Base-by-base conservation (phyloP, 2,329 filamentous ascomycete genomes). In the Paraphoma chrysanthemicola region DNA sequence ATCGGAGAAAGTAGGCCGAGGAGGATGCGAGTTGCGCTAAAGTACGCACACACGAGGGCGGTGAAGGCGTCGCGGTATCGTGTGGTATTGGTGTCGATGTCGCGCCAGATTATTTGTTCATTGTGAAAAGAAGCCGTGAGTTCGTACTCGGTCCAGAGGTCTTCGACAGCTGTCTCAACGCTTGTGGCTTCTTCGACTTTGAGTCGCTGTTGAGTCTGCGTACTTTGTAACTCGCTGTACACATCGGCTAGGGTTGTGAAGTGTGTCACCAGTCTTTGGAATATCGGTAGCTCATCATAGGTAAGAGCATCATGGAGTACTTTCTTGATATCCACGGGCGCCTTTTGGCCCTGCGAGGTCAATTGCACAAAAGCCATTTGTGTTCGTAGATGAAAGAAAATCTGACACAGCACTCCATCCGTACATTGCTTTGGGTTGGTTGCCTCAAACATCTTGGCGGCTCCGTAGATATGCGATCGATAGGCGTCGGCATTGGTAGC, bases 341-440 rank as follows among this genome's bases (percentile, higher is more conserved):
- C 51, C 10, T 43, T 38, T 7, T 41, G 45, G 1, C 45, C 38
- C 16, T 16, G n/a, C 6, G 60, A 59, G 2, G 61, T 66, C 14
- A 72, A 39, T 39, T 70, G 56, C 18, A 68, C 52, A 49, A 71
- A 70, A 8, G 62, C 47, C 58, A 68, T 56, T 29, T 70, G 71
- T 6, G 68, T 69, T 39, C 67, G 56, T 39, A 74, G 62, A 52
- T 72, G 70, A 41, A 69, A 73, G 53, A 71, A 74, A 1, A 74
- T 58, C 45, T 74, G 69, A 43, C 70, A 74, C 8, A 74, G 23
- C 0, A 71, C 60, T n/a, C 70, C 69, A 10, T 59, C 28, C 12
- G 54, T 51, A 47, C 69, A 73, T 39, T 73, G 54, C 10, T 59
- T 68, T 14, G 70, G 66, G 4, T 64, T 68, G 3, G 67, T 66